Evolutionary conservation across 1,284 basidiomycete genomes (phyloP), one percentile per base, ranked within the genome.

Genomic region (Schizophyllum commune): DNA sequence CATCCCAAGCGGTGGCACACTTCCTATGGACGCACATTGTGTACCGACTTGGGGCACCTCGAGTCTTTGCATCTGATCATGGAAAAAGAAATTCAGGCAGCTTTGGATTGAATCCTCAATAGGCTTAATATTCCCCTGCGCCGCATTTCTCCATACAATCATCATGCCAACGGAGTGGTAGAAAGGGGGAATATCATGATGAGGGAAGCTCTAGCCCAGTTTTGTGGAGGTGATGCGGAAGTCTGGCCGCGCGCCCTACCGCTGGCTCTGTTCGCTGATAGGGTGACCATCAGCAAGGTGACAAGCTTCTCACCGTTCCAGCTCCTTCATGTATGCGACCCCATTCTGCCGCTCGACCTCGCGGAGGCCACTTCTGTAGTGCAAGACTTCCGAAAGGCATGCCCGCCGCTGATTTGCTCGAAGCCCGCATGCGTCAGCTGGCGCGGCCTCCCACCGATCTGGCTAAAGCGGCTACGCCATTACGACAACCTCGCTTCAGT

Each of bases 21-120:
- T 75, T 71, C 60, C 59, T 75, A 17, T 71, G 71, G 60, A 67
- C 72, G 62, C 67, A 74, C 32, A 69, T 77, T 20, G 67, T 72
- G n/a, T 75, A 72, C 57, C 55, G 70, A 27, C 75, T 73, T 68
- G 75, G 74, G 7, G 58, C 63, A 1, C 21, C 73, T 0, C n/a
- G 54, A 13, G 62, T 68, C 34, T 72, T 77, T 5, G 69, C 73
- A 0, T 76, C 72, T 0, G 74, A 76, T 57, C 75, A 75, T 65
- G 70, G 73, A n/a, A 9, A 19, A 63, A 13, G 67, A 71, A 61
- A 61, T 68, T 2, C 57, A 63, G 39, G 62, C 52, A 19, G 70
- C 70, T 1, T 72, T 73, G 59, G 55, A 59, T 5, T 58, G 17
- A 2, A 21, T 61, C 1, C 55, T 58, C 34, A 55, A 58, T 9